Conservation (phyloP, 306 rosid species). For the Fagus crenata region DNA sequence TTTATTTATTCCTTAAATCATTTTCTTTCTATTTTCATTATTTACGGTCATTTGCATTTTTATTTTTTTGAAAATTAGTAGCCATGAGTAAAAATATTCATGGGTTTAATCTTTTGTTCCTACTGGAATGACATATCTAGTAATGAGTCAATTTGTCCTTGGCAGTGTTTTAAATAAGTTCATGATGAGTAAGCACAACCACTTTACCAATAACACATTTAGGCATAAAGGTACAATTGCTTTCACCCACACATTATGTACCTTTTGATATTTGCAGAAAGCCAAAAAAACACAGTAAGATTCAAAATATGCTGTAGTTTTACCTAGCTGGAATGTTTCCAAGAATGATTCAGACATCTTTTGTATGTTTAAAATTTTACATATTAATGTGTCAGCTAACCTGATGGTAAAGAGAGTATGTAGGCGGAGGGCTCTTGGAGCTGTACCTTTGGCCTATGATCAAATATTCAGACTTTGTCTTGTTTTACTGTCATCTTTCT, state of each 20-base stretch:
- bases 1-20: background rate
- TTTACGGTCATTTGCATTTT: background rate
- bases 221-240: background rate
- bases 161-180: background rate
- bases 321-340: background rate
- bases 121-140: background rate
- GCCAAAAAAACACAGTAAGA: background rate
- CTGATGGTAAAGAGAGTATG: background rate
- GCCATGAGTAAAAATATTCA: background rate
- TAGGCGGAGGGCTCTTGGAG: background rate
- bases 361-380: no score
- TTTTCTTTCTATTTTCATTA: background rate
- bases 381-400: background rate
- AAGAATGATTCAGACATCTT: background rate
- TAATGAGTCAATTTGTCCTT: background rate
- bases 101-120: background rate
- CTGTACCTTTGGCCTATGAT: conserved; percentile 5
- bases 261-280: background rate
- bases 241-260: background rate
- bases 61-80: background rate
- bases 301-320: background rate
- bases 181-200: background rate
- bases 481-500: conserved; percentile 22
- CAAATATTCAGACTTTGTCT: conserved; percentile 4
- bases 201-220: background rate